These are phyloP conservation scores for Nothophaeocryptopus gaeumannii DNA, from an alignment of 2,329 filamentous ascomycete genomes.

Conservation along the genomic window DNA sequence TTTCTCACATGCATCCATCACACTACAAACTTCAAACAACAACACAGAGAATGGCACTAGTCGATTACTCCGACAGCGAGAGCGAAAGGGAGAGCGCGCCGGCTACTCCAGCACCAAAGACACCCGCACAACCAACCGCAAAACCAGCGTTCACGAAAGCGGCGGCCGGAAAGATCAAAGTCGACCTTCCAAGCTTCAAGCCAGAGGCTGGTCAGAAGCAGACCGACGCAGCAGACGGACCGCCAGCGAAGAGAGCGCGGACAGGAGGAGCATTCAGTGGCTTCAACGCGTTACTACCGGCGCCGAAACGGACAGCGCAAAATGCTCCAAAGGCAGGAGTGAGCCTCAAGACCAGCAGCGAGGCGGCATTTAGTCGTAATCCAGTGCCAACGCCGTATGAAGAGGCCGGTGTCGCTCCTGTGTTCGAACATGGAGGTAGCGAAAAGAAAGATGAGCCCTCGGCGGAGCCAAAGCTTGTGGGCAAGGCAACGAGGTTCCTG, in stretches of 20 bases:
- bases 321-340: conserved; percentile 55
- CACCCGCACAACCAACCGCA: conserved; percentile 26
- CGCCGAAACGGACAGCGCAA: conserved; percentile 63
- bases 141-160: conserved; percentile 38
- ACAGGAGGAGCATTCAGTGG: conserved; percentile 67
- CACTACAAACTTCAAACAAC: background rate
- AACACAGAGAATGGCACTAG: conserved; percentile 63
- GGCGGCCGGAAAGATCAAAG: conserved; percentile 72
- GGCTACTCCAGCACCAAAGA: conserved; percentile 24
- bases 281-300: conserved; percentile 82
- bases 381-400: conserved; percentile 42
- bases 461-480: conserved; percentile 64
- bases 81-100: conserved; percentile 49
- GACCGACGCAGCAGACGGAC: conserved; percentile 47
- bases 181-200: conserved; percentile 66
- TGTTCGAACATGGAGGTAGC: background rate
- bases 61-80: conserved; percentile 80
- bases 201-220: conserved; percentile 38
- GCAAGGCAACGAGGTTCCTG: conserved; percentile 82
- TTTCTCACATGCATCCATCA: background rate
- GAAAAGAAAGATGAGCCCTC: conserved; percentile 41
- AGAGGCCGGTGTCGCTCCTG: conserved; percentile 17
- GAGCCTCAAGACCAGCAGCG: conserved; percentile 77
- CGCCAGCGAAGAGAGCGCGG: conserved; percentile 69
- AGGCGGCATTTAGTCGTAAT: conserved; percentile 74